phyloP scores from a whole-genome alignment of 106 monocot species.

The Dendrobium huoshanense region DNA sequence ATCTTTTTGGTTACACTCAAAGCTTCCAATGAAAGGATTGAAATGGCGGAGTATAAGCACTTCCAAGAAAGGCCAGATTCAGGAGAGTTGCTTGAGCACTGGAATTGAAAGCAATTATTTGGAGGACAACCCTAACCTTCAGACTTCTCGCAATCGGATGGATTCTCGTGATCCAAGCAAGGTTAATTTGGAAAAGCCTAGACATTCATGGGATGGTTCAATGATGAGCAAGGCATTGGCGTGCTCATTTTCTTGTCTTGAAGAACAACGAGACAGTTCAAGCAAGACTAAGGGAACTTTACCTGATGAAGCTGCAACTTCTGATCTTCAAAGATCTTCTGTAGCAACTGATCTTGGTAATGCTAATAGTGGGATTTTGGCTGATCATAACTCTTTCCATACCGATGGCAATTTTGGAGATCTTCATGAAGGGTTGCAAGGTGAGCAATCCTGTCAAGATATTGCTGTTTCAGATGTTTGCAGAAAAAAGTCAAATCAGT shows the following conservation, averaged over 20 bases:
- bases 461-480: conserved; percentile 15
- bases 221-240: conserved; percentile 57
- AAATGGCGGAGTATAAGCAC: conserved; percentile 20
- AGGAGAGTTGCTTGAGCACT: conserved; percentile 3
- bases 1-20: conserved; percentile 35
- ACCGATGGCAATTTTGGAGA: conserved; percentile 13
- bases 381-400: conserved; percentile 9
- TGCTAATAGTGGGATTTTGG: not conserved
- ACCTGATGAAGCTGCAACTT: conserved; percentile 12
- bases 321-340: conserved; percentile 7
- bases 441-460: conserved; percentile 19
- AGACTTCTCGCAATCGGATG: conserved; percentile 52
- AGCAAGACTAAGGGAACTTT: conserved; percentile 16
- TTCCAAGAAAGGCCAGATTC: conserved; percentile 13
- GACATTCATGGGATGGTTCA: conserved; percentile 92
- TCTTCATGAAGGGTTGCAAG: conserved; percentile 14
- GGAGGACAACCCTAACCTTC: conserved; percentile 23
- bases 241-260: conserved; percentile 70
- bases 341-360: conserved; percentile 1
- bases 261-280: conserved; percentile 38
- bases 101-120: conserved; percentile 5
- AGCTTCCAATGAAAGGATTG: conserved; percentile 21
- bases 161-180: conserved; percentile 22
- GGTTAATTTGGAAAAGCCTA: conserved; percentile 38
- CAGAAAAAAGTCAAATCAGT: conserved; percentile 39